Conservation (phyloP, 257 asterid species). For the Asclepias syriaca region DNA sequence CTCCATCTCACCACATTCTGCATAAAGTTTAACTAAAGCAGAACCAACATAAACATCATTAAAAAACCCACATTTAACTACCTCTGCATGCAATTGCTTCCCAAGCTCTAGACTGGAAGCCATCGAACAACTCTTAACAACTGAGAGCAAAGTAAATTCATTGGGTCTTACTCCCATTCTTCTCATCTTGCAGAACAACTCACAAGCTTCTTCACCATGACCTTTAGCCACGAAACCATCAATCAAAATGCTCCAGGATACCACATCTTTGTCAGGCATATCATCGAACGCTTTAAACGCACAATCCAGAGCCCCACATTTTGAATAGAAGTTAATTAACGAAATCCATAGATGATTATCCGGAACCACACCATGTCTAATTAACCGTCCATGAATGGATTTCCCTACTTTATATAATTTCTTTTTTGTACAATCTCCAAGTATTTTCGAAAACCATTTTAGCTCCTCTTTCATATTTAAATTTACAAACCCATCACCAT, state of each 20-base stretch:
- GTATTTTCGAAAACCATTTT: slow-evolving; percentile 52
- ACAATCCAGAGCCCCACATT: slow-evolving; percentile 47
- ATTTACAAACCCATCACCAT: slow-evolving; percentile 15
- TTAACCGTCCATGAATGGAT: slow-evolving; percentile 50
- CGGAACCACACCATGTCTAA: slow-evolving; percentile 45
- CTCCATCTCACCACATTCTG: slow-evolving; percentile 62
- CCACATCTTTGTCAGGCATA: slow-evolving; percentile 58
- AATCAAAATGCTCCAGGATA: slow-evolving; percentile 73
- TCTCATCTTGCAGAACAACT: slow-evolving; percentile 60
- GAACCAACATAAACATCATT: slow-evolving; percentile 72
- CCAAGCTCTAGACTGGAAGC: slow-evolving; percentile 58
- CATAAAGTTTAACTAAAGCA: slow-evolving; percentile 60
- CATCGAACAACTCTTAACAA: slow-evolving; percentile 65
- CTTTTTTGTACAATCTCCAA: slow-evolving; percentile 44
- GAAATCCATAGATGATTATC: slow-evolving; percentile 70
- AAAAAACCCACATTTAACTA: slow-evolving; percentile 53
- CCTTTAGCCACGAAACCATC: slow-evolving; percentile 79
- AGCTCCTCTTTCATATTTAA: slow-evolving; percentile 21
- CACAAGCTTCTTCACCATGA: slow-evolving; percentile 41
- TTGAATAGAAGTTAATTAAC: slow-evolving; percentile 64
- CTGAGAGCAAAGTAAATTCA: slow-evolving; percentile 70
- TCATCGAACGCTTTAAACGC: slow-evolving; percentile 43
- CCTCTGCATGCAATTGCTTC: slow-evolving; percentile 67
- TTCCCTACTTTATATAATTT: slow-evolving; percentile 50
- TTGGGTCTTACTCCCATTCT: slow-evolving; percentile 59